phyloP scores from a whole-genome alignment of 2,329 filamentous ascomycete genomes.

The Paraconiothyrium brasiliense region DNA sequence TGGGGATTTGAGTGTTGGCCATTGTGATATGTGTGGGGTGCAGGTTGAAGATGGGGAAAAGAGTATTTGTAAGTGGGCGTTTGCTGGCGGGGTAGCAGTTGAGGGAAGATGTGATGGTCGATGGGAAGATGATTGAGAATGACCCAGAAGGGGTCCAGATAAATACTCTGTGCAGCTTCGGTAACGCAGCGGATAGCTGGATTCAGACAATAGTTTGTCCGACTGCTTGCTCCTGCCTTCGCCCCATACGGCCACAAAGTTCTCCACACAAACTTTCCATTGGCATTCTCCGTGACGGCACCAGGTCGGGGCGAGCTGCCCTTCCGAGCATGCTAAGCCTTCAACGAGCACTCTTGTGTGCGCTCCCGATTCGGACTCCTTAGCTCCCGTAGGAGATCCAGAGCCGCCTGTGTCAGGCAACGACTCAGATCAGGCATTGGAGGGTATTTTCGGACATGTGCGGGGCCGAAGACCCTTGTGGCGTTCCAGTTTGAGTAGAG shows the following conservation, averaged over 20 bases:
- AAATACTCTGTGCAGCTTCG: conserved; percentile 44
- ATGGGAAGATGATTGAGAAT: conserved; percentile 30
- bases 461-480: conserved; percentile 37
- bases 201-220: conserved; percentile 34
- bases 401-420: conserved; percentile 28
- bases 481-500: conserved; percentile 5
- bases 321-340: conserved; percentile 39
- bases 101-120: conserved; percentile 24
- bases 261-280: conserved; percentile 26
- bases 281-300: conserved; percentile 33
- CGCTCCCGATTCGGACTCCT: conserved; percentile 32
- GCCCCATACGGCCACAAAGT: conserved; percentile 34
- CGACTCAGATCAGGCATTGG: conserved; percentile 23
- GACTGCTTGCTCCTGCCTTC: conserved; percentile 20
- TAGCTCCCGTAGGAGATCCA: conserved; percentile 44
- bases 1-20: conserved; percentile 51
- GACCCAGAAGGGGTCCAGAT: conserved; percentile 32
- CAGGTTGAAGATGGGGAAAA: conserved; percentile 20
- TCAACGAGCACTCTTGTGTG: conserved; percentile 36
- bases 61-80: conserved; percentile 15
- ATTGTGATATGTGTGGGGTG: conserved; percentile 39
- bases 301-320: conserved; percentile 38
- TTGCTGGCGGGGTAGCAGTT: conserved; percentile 19
- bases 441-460: conserved; percentile 30
- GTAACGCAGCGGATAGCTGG: conserved; percentile 43